Evolutionary conservation across 2,329 filamentous ascomycete genomes (phyloP).

Genomic region (Orbilia ellipsospora): DNA sequence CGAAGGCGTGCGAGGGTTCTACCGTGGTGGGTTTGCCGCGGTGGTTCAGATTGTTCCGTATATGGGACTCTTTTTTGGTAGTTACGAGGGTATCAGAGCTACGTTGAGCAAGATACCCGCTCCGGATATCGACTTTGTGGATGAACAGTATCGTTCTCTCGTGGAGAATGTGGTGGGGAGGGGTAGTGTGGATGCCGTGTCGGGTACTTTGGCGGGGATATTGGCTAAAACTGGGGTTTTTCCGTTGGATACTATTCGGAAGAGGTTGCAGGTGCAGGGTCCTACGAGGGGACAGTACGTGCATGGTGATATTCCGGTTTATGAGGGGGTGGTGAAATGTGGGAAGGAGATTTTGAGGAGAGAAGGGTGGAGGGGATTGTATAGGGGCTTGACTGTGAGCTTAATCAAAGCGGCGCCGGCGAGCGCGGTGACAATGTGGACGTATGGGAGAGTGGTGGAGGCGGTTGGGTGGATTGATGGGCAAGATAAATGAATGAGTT

Average conservation of each 20-base stretch:
- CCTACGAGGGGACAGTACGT: conserved; percentile 83
- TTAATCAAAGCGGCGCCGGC: conserved; percentile 93
- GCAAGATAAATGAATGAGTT: conserved; percentile 28
- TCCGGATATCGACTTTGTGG: not conserved
- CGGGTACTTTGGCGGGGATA: conserved; percentile 82
- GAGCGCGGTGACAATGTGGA: conserved; percentile 93
- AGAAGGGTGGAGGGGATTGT: conserved; percentile 84
- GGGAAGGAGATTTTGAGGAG: conserved; percentile 74
- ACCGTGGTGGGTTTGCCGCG: conserved; percentile 83
- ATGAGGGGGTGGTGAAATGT: conserved; percentile 74
- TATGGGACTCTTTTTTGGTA: conserved; percentile 95
- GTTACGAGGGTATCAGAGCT: conserved; percentile 74
- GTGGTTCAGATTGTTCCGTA: conserved; percentile 90
- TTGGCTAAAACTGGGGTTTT: conserved; percentile 90
- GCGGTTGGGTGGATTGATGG: conserved; percentile 63
- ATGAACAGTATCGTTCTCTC: not conserved
- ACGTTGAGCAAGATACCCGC: conserved; percentile 7
- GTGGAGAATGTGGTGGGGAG: conserved; percentile 64
- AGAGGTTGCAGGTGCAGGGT: conserved; percentile 93
- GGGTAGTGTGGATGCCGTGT: conserved; percentile 80
- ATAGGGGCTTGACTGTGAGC: conserved; percentile 87
- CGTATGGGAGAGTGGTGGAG: conserved; percentile 81
- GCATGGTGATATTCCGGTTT: conserved; percentile 87
- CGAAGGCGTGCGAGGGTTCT: conserved; percentile 84
- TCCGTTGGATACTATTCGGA: conserved; percentile 89